Evolutionary conservation across 805 yeast species (phyloP).

Genomic region (Metschnikowia matae): DNA sequence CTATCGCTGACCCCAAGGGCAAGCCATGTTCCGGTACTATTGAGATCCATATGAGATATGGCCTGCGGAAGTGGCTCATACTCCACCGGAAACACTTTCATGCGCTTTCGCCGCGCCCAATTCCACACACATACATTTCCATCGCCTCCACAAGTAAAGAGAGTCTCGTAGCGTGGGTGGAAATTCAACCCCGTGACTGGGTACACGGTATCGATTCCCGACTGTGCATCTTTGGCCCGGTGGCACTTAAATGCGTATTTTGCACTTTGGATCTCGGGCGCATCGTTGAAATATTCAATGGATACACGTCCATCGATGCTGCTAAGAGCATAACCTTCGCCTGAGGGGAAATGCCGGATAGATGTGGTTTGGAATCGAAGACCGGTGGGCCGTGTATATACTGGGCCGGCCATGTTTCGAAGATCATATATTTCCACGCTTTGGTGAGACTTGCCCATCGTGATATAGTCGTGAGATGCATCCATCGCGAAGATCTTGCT

Average conservation of each 20-base stretch:
- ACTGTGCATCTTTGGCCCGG: constrained; percentile 36
- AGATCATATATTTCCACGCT: constrained; percentile 55
- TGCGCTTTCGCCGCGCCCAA: constrained; percentile 39
- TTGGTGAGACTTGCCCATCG: constrained; percentile 53
- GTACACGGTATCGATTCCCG: constrained; percentile 41
- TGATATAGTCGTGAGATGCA: constrained; percentile 38
- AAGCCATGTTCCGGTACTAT: constrained; percentile 10
- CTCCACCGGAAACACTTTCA: constrained; percentile 28
- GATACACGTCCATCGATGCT: constrained; percentile 83
- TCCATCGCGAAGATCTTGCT: constrained; percentile 65
- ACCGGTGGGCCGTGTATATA: constrained; percentile 56
- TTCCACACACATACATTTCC: constrained; percentile 51
- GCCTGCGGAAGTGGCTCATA: constrained; percentile 3
- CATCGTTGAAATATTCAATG: constrained; percentile 59
- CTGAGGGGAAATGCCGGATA: constrained; percentile 49
- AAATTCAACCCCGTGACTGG: constrained; percentile 50
- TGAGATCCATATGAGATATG: constrained; percentile 16
- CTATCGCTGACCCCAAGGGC: constrained; percentile 15
- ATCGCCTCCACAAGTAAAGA: constrained; percentile 53
- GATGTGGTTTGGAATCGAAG: constrained; percentile 62
- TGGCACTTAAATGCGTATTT: constrained; percentile 82
- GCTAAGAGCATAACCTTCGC: constrained; percentile 58
- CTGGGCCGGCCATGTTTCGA: constrained; percentile 42
- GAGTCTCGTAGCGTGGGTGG: constrained; percentile 32
- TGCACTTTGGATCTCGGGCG: constrained; percentile 35